Evolutionary conservation across 331 rosid genomes (phyloP), one percentile per base, ranked within the genome.

Genomic region (Cucumis variabilis): DNA sequence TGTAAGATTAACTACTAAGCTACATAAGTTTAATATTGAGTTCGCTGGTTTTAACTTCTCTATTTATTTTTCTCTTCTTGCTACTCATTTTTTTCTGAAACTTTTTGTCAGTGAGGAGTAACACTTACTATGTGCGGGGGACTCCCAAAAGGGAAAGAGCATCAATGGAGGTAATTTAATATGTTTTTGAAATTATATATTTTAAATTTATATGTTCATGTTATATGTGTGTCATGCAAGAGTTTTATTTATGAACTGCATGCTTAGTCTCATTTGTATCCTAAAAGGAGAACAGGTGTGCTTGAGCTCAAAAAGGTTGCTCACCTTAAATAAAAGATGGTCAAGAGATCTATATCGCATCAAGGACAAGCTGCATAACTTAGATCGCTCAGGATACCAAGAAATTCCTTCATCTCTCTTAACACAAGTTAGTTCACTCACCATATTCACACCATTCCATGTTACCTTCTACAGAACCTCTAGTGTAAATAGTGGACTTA

Each of bases 71-170:
- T 41, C 50, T 67, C 46, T 53, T 51, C 66, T 62, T 72, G 19
- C 66, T 70, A 30, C 37, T 82, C 67, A 13, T 46, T 79, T 62
- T 87, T 80, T 4, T 58, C 51, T 20, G 37, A 55, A 75, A 80
- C 44, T 80, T 55, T 33, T 87, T 79, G 30, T n/a, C 90, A 97
- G 99, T 97, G 99, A 99, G 99, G 99, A 71, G 93, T 95, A 84
- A 99, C n/a, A n/a, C 92, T 46, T 97, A 89, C 89, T 94, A 93
- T 89, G 96, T 97, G 46, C 89, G 92, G 3, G 98, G 99, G 30
- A 96, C 96, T 83, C 94, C 95, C 60, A 96, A 96, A 88, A 96
- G 21, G 92, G 99, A 97, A 92, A 92, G 89, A 69, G 53, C 87
- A 75, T 94, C 93, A 27, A 97, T 96, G 99, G 97, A 97, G 98